A percentile compares a stretch with the other conserved stretches of the same genome.
These are phyloP conservation scores for Debaryomyces fabryi DNA, from an alignment of 1,139 yeast species.

Conservation along the genomic window DNA sequence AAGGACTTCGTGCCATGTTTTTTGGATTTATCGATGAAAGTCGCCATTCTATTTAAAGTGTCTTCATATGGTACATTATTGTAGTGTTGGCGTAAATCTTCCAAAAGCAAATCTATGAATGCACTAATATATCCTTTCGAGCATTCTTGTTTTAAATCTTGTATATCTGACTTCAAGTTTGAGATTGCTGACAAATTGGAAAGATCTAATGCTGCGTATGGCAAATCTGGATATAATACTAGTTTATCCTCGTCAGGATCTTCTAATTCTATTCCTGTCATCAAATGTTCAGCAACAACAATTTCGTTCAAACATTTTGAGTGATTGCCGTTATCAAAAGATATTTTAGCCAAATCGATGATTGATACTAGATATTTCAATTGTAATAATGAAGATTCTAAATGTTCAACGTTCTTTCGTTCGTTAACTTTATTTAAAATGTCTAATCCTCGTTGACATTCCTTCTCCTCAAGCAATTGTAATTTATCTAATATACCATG, in stretches of 20 bases:
- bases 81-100: slow-evolving; percentile 63
- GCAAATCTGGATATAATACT: slow-evolving; percentile 47
- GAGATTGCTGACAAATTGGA: slow-evolving; percentile 60
- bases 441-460: slow-evolving; percentile 55
- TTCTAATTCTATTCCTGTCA: slow-evolving; percentile 49
- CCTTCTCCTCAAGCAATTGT: slow-evolving; percentile 46
- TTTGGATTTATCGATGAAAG: slow-evolving; percentile 27
- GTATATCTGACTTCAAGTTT: slow-evolving; percentile 53
- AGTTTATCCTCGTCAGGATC: slow-evolving; percentile 26
- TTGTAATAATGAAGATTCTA: slow-evolving; percentile 71
- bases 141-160: slow-evolving; percentile 56
- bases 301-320: slow-evolving; percentile 53
- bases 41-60: slow-evolving; percentile 54
- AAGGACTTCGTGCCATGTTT: slow-evolving; percentile 20
- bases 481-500: slow-evolving; percentile 47
- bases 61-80: slow-evolving; percentile 49
- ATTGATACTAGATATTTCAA: slow-evolving; percentile 51
- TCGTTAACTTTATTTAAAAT: slow-evolving; percentile 56
- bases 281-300: slow-evolving; percentile 56
- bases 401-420: slow-evolving; percentile 58
- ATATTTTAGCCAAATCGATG: slow-evolving; percentile 54
- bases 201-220: slow-evolving; percentile 53
- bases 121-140: slow-evolving; percentile 67
- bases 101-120: slow-evolving; percentile 56
- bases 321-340: slow-evolving; percentile 46